phyloP scores from a whole-genome alignment of 2,329 filamentous ascomycete genomes.

The Fusarium sp. region DNA sequence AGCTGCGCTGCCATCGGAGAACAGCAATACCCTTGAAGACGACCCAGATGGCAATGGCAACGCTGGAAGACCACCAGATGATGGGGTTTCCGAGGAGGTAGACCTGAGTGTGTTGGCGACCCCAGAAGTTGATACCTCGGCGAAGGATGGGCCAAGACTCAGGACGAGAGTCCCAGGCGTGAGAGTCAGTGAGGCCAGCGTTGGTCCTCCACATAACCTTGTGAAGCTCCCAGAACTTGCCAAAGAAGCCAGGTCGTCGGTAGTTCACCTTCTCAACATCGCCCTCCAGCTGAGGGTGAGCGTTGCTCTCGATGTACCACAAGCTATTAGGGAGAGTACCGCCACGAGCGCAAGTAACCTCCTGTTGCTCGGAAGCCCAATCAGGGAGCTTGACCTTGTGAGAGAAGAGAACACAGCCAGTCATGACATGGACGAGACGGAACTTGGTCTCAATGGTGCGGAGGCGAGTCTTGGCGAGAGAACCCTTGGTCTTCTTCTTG shows the following conservation, averaged over 20 bases:
- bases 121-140: constrained; percentile 99
- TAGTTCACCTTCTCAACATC: constrained; percentile 96
- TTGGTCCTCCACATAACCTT: constrained; percentile 99
- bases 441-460: constrained; percentile 98
- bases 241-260: constrained; percentile 91
- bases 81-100: constrained; percentile 96
- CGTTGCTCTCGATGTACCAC: constrained; percentile 95
- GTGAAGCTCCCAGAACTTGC: constrained; percentile 97
- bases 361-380: constrained; percentile 98
- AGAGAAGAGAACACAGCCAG: constrained; percentile 93
- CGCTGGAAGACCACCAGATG: constrained; percentile 91
- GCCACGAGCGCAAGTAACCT: constrained; percentile 95
- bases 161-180: constrained; percentile 97
- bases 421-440: constrained; percentile 95
- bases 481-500: constrained; percentile 84
- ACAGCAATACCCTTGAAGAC: constrained; percentile 88
- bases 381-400: constrained; percentile 99
- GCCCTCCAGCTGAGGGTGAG: constrained; percentile 79
- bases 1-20: constrained; percentile 94
- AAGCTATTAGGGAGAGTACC: constrained; percentile 95
- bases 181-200: constrained; percentile 93
- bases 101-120: constrained; percentile 91
- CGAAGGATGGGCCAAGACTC: constrained; percentile 91
- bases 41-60: constrained; percentile 79
- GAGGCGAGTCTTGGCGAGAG: constrained; percentile 82